Conservation (phyloP, 2,329 filamentous ascomycete genomes). For the Salinomyces thailandicus region DNA sequence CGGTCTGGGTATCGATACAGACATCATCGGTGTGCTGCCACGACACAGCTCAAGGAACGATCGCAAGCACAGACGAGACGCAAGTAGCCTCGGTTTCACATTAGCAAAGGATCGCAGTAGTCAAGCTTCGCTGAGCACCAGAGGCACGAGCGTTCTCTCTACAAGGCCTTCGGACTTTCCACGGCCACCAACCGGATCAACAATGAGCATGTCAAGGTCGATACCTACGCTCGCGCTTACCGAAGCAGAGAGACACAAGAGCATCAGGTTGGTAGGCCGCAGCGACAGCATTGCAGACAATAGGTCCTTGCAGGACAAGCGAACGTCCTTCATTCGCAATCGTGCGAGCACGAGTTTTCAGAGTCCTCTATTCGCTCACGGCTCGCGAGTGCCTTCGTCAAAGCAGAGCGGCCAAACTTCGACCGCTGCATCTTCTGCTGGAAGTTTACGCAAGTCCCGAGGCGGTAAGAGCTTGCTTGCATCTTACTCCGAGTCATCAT, state of each 20-base stretch:
- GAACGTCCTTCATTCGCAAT: conserved; percentile 33
- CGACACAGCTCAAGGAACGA: conserved; percentile 16
- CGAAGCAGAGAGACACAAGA: conserved; percentile 24
- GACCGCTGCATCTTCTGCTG: conserved; percentile 11
- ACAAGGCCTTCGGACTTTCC: conserved; percentile 30
- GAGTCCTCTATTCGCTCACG: conserved; percentile 30
- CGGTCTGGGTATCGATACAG: conserved; percentile 15
- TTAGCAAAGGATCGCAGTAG: conserved; percentile 25
- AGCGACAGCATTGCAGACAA: conserved; percentile 28
- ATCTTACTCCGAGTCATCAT: conserved; percentile 22
- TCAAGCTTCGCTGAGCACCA: conserved; percentile 28
- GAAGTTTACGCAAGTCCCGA: conserved; percentile 11
- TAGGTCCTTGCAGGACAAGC: conserved; percentile 30
- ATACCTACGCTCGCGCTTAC: conserved; percentile 17
- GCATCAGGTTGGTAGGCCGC: conserved; percentile 31
- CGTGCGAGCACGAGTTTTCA: conserved; percentile 27
- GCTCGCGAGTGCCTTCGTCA: conserved; percentile 13
- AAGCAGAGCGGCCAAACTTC: conserved; percentile 11
- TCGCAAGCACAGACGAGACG: conserved; percentile 13
- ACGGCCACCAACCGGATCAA: conserved; percentile 19
- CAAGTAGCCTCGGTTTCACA: conserved; percentile 18
- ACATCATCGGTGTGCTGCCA: conserved; percentile 22
- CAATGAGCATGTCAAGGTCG: conserved; percentile 15
- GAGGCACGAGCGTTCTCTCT: conserved; percentile 31
- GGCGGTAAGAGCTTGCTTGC: conserved; percentile 12